Conservation (phyloP, 768 basidiomycete species). For the Boletus sp. region DNA sequence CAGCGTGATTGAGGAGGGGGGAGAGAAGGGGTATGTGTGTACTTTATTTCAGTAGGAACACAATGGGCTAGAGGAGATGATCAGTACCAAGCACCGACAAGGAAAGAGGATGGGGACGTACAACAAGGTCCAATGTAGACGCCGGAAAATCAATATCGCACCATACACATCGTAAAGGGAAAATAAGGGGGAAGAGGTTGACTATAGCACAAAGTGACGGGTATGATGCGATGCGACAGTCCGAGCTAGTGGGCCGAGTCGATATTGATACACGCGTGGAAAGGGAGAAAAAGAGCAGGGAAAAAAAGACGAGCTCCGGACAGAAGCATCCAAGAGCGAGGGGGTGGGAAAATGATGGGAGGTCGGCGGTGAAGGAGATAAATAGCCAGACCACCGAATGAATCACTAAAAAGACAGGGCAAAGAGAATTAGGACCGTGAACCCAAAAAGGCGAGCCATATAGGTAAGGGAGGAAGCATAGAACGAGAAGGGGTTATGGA, state of each 20-base stretch:
- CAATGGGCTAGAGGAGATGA: conserved; percentile 14
- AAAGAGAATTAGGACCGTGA: conserved; percentile 22
- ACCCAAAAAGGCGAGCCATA: conserved; percentile 24
- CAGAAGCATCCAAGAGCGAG: neutral
- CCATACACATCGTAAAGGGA: conserved; percentile 28
- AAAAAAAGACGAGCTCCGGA: neutral
- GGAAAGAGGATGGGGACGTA: conserved; percentile 2
- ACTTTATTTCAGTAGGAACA: conserved; percentile 27
- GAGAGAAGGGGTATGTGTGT: conserved; percentile 30
- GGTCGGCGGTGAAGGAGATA: conserved; percentile 13
- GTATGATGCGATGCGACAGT: conserved; percentile 36
- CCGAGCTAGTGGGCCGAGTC: conserved; percentile 27
- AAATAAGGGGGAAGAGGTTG: neutral
- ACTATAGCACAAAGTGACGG: conserved; percentile 26
- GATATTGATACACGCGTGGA: conserved; percentile 33
- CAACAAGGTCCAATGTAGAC: conserved; percentile 29
- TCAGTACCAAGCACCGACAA: conserved; percentile 9
- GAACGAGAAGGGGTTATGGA: conserved; percentile 7
- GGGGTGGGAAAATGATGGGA: neutral
- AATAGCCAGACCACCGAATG: conserved; percentile 19
- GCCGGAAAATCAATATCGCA: conserved; percentile 34
- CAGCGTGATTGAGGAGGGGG: conserved; percentile 4
- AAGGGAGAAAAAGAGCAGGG: neutral
- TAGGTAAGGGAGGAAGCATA: conserved; percentile 16
- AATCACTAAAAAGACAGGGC: conserved; percentile 30